Conservation (phyloP, 2,329 filamentous ascomycete genomes). For the Magnaporthiopsis incrustans region DNA sequence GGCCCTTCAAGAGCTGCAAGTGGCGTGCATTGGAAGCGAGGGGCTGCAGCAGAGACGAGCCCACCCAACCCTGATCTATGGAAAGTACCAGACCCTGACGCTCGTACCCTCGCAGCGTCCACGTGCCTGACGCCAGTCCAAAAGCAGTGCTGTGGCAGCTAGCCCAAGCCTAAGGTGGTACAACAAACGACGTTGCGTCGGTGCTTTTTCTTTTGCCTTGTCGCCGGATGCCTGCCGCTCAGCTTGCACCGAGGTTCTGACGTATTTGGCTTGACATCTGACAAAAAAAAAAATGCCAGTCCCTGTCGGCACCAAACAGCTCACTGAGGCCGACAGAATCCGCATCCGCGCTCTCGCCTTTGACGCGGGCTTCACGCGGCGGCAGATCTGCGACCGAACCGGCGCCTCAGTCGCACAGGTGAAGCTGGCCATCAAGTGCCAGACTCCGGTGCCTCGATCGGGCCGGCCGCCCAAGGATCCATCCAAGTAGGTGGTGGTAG, state of each 20-base stretch:
- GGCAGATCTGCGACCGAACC: slow-evolving; percentile 14
- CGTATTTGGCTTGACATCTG: no score
- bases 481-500: not conserved
- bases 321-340: slow-evolving; percentile 15
- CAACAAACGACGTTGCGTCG: no score
- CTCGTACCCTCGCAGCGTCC: not conserved
- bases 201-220: not conserved
- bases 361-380: slow-evolving; percentile 12
- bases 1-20: no score
- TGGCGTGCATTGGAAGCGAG: no score
- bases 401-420: slow-evolving; percentile 15
- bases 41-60: no score
- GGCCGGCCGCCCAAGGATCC: slow-evolving; percentile 10
- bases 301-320: slow-evolving; percentile 15
- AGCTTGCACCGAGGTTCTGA: no score
- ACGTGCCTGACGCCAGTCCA: not conserved
- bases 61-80: not conserved
- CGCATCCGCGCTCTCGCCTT: slow-evolving; percentile 14
- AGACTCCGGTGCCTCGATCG: slow-evolving; percentile 13
- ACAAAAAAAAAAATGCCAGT: not conserved
- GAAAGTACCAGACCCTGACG: not conserved
- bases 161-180: not conserved
- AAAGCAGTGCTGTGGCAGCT: not conserved
- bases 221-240: no score
- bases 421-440: slow-evolving; percentile 15